Percentiles rank a stretch among this genome's conserved stretches.
phyloP scores from a whole-genome alignment of 768 basidiomycete genomes.

The Trametes sanguinea region DNA sequence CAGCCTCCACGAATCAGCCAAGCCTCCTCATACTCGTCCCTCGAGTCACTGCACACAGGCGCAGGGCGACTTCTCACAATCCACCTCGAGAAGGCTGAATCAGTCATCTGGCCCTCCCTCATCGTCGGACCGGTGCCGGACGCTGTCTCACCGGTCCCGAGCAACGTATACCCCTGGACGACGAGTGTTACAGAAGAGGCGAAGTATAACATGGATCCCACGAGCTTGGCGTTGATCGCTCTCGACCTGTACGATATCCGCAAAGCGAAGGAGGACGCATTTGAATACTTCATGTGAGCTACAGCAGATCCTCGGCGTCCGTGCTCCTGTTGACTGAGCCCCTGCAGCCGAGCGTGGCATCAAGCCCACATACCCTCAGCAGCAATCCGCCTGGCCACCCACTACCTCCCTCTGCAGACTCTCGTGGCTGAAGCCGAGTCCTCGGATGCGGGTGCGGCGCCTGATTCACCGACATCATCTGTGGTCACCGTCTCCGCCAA shows the following conservation, averaged over 20 bases:
- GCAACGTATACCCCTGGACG: constrained; percentile 56
- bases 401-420: constrained; percentile 65
- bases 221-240: constrained; percentile 71
- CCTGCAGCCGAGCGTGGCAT: constrained; percentile 75
- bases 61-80: constrained; percentile 74
- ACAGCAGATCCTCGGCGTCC: background rate
- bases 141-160: constrained; percentile 47
- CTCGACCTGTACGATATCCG: constrained; percentile 75
- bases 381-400: constrained; percentile 73
- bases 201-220: constrained; percentile 84
- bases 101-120: constrained; percentile 81
- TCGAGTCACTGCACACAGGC: constrained; percentile 64
- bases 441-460: constrained; percentile 7
- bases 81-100: constrained; percentile 78
- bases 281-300: constrained; percentile 78
- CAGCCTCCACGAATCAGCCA: constrained; percentile 41
- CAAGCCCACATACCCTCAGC: constrained; percentile 74
- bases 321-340: background rate
- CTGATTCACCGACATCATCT: constrained; percentile 12
- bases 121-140: constrained; percentile 75
- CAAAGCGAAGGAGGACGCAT: constrained; percentile 74
- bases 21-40: constrained; percentile 75
- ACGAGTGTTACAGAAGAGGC: constrained; percentile 46
- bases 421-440: constrained; percentile 21
- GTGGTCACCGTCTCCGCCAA: constrained; percentile 11